Evolutionary conservation across 1,139 yeast species (phyloP).

Genomic region (Kluyveromyces sp.): DNA sequence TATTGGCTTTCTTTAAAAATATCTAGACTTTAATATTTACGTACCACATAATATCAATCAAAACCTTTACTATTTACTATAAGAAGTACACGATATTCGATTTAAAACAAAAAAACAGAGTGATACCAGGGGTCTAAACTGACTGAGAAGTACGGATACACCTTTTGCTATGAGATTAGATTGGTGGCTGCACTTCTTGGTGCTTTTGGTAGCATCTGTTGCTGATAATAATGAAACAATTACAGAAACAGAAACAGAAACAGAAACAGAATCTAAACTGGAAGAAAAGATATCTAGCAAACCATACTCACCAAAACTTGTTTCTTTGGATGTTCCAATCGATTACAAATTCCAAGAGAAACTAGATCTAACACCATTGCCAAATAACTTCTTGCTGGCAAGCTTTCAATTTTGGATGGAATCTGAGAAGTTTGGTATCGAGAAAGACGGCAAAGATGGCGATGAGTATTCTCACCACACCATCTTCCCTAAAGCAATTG

Average conservation of each 20-base stretch:
- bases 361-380: conserved; percentile 57
- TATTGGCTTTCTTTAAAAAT: no score
- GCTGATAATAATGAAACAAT: no score
- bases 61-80: no score
- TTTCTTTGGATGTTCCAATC: conserved; percentile 5
- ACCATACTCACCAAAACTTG: conserved; percentile 3
- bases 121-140: no score
- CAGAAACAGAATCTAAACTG: not conserved
- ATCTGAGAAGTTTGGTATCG: conserved; percentile 39
- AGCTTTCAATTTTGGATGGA: conserved; percentile 51
- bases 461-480: conserved; percentile 47
- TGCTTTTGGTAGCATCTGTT: no score
- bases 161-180: no score
- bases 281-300: not conserved
- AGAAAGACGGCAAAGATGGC: conserved; percentile 19
- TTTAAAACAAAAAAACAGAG: no score
- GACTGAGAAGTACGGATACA: no score
- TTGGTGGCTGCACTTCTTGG: no score
- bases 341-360: conserved; percentile 48
- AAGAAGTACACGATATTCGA: no score
- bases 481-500: conserved; percentile 72
- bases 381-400: conserved; percentile 59
- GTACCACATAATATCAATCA: no score
- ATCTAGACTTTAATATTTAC: no score
- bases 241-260: not conserved